These are phyloP conservation scores for Xylaria scruposa DNA, from an alignment of 495 filamentous ascomycete species.

Conservation along the genomic window DNA sequence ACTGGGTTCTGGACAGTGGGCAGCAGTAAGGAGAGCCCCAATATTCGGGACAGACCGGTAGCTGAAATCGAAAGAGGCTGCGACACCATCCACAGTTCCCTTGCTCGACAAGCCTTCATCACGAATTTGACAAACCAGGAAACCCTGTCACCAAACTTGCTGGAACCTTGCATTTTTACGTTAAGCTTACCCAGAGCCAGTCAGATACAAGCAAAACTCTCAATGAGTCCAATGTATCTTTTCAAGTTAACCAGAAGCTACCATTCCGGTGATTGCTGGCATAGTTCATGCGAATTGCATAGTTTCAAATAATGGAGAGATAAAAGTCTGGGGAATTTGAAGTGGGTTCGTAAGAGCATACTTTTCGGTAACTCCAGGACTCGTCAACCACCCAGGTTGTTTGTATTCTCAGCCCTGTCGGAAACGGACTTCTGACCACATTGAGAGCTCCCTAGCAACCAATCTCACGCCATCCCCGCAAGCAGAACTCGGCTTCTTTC, in stretches of 20 bases:
- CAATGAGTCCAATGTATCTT: not conserved
- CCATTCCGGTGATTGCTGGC: conserved; percentile 10
- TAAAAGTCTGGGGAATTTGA: conserved; percentile 14
- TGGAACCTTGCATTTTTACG: not conserved
- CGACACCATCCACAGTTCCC: conserved; percentile 4
- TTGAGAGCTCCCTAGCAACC: conserved; percentile 18
- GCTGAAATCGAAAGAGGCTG: conserved; percentile 8
- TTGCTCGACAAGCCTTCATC: conserved; percentile 15
- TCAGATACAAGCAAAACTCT: not conserved
- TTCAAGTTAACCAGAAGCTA: not conserved
- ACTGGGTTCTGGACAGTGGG: not conserved
- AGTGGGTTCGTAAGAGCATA: conserved; percentile 6
- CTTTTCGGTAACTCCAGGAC: conserved; percentile 21
- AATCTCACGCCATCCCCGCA: conserved; percentile 12
- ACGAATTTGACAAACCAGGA: conserved; percentile 16
- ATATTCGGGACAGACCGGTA: conserved; percentile 22
- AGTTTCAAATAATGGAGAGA: conserved; percentile 18
- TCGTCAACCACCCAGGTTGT: not conserved
- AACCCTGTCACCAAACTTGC: conserved; percentile 6
- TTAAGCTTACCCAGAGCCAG: conserved; percentile 6
- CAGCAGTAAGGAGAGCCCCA: not conserved
- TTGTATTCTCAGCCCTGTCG: conserved; percentile 28
- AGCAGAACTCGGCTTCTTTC: conserved; percentile 9
- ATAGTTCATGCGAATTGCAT: conserved; percentile 6
- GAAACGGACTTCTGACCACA: conserved; percentile 13